Base-by-base conservation (phyloP, 75 land plant genomes). In the Picea sitchensis region DNA sequence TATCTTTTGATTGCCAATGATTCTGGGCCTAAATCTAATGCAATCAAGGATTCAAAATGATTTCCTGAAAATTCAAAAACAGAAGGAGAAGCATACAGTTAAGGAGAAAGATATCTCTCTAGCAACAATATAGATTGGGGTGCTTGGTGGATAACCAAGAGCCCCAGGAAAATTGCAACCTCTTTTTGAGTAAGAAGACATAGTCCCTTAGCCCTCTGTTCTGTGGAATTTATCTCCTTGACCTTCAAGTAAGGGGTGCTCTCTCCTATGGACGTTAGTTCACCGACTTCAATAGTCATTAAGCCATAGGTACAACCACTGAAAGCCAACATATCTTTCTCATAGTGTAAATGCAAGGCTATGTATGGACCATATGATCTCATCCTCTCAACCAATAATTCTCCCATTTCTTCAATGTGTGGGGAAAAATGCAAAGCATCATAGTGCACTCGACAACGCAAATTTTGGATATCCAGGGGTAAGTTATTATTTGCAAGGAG, bases 321-420 rank as follows among this genome's bases (percentile, higher is more conserved):
- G 58, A 95, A 97, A 54, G 99, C 95, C 73, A 97, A 89, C 99
- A 97, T 92, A 83, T 97, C 98, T 80, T 93, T 97, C 83, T 97
- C 99, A 80, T 90, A 97, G 15, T 98, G 92, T 71, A 97, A 84
- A 81, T 97, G 99, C 83, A 97, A 77, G 65, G 99, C 98, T 82
- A 97, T 86, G 80, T 87, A 97, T 61, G 83, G 99, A 69, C 98
- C 99, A 80, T 86, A 85, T 5, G 85, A 82, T 82, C 95, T 91
- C 93, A 96, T 92, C 61, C 93, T 86, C 59, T 92, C 89, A 59
- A 94, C 93, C 68, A 96, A 82, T 73, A 80, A 85, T 82, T 92
- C 87, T 61, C 96, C 99, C 44, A 96, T 78, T 56, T 80, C 89
- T 73, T 94, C 97, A 80, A 96, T 94, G 20, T 76, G 81, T 31